Percentiles rank a stretch among this genome's conserved stretches.
Evolutionary conservation across 2,329 filamentous ascomycete species (phyloP).

Genomic region (Penicillium sp.): DNA sequence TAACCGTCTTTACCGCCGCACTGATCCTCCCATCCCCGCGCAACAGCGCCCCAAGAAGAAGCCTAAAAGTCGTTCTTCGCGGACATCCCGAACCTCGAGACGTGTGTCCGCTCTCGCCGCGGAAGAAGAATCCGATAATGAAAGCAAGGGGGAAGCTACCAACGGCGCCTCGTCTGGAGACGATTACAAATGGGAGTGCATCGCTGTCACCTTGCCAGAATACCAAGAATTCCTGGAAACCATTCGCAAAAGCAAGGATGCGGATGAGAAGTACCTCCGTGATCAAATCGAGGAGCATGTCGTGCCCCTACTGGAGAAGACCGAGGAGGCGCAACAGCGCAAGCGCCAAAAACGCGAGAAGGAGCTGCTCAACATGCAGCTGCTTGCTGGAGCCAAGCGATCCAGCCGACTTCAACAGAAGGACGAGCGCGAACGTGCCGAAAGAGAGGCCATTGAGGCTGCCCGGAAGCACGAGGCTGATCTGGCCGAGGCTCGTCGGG

Average conservation of each 20-base stretch:
- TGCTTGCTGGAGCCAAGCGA: conserved; percentile 89
- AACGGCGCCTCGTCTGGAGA: conserved; percentile 50
- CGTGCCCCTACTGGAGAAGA: conserved; percentile 78
- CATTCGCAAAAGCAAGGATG: conserved; percentile 74
- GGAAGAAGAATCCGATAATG: conserved; percentile 47
- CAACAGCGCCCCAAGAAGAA: conserved; percentile 61
- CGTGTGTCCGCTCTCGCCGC: conserved; percentile 50
- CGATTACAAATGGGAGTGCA: conserved; percentile 82
- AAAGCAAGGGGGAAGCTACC: conserved; percentile 34
- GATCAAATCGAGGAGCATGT: conserved; percentile 74
- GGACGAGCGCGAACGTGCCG: conserved; percentile 72
- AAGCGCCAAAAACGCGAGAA: conserved; percentile 75
- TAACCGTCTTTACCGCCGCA: conserved; percentile 84
- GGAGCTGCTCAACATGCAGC: conserved; percentile 77
- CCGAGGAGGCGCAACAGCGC: conserved; percentile 66
- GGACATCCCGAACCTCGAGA: conserved; percentile 68
- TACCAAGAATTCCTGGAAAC: conserved; percentile 70
- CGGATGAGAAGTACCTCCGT: conserved; percentile 78
- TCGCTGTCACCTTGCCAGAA: conserved; percentile 79
- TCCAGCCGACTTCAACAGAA: conserved; percentile 87
- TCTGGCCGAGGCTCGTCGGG: conserved; percentile 60
- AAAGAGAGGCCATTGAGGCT: conserved; percentile 70
- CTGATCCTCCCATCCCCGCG: conserved; percentile 67
- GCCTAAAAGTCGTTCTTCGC: conserved; percentile 65
- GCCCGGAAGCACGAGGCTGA: conserved; percentile 66